Base-by-base conservation (phyloP, 352 stramenopile genomes). In the Phytophthora aleatoria region DNA sequence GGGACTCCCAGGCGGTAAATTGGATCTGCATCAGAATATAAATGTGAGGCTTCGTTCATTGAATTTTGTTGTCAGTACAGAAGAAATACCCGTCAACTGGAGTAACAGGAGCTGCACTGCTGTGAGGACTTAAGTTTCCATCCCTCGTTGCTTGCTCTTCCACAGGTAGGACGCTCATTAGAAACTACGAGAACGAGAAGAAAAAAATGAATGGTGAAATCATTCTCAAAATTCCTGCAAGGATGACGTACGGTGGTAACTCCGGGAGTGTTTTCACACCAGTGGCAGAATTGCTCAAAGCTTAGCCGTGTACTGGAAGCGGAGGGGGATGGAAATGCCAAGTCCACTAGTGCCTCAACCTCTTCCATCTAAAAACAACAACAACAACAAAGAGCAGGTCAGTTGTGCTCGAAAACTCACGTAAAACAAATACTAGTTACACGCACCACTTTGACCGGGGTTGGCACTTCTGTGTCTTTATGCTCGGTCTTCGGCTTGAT, bases 281-380 rank as follows among this genome's bases (percentile, higher is more conserved):
- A 97, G 16, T 83, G 75, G 48, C 79, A 83, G 61, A 97, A 97
- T 50, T 96, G 77, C 8, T 97, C 85, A 60, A 95, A 97, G 28
- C 64, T 94, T 16, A 98, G 83, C 2, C 81, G 79, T 35, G 70
- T 85, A 20, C 74, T 86, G 3, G 81, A 15, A 8, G 69, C 59
- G 5, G 72, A 69, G 2, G 69, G 44, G 5, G 66, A 39, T 24
- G 79, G 77, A 64, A 96, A 94, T 6, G 85, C 88, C 15, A 89
- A 58, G 33, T 97, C 80, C 16, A 97, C 93, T 31, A 98, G 63
- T 47, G 86, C 77, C 30, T 97, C 86, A 12, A 96, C 75, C 15
- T 90, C 69, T 35, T 93, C 73, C 50, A 83, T 86, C 67, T 89
- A 54, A 54, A 42, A 47, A 20, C 20, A 20, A 20, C 20, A 51